Evolutionary conservation across 148 eudicot genomes (phyloP), one percentile per base, ranked within the genome.

Genomic region (Fagopyrum esculentum): DNA sequence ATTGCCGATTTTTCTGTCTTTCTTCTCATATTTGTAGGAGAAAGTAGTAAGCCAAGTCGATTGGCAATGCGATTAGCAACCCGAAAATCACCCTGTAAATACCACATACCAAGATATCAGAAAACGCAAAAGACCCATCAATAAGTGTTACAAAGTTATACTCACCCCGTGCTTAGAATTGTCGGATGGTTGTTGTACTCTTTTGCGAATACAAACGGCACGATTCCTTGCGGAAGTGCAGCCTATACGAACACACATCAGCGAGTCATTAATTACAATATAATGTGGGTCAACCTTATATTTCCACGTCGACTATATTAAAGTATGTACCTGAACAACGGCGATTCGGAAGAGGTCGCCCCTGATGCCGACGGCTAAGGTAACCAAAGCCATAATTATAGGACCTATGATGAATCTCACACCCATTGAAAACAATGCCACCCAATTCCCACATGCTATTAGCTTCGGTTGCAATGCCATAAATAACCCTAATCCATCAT

Each of bases 391-490:
- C 87, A 84, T 86, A 40, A 86, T 61, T 35, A 49, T 72, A 69
- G 89, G 89, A n/a, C 89, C 86, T 0, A 55, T 77, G 35, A 86
- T 5, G 77, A 86, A 86, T 80, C 78, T 82, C 80, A 82, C 35
- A 17, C 48, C 78, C 76, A 86, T 74, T 64, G 85, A 80, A 51
- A 82, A 52, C 22, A 81, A 26, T 47, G 85, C 83, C 80, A 79
- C 78, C 55, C 76, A 74, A 52, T 76, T 75, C 45, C 87, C 87
- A 73, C 87, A 81, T n/a, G 87, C 80, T 70, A 82, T 81, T 46
- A 86, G 49, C 8, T 84, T 81, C 50, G 80, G 56, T 73, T 77
- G 85, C 22, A 85, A 82, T 78, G 87, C 87, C 85, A 84, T 86
- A 78, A 86, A 86, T 40, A 86, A 80, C 52, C 89, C 89, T 86